These are phyloP conservation scores for Plectosphaerella sp. DNA, from an alignment of 2,329 filamentous ascomycete species.

Conservation along the genomic window DNA sequence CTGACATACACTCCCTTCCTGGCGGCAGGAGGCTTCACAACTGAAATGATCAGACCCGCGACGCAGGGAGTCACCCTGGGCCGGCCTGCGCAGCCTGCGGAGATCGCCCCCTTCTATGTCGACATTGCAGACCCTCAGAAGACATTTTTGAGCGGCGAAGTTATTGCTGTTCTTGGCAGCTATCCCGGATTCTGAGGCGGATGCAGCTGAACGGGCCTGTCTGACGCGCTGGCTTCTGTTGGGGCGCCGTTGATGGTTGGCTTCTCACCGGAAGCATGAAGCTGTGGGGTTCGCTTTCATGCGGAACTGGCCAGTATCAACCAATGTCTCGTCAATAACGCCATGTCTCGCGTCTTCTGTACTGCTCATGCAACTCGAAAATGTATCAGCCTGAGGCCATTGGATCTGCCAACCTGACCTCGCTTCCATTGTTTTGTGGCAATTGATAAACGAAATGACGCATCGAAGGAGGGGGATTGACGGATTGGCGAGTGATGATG, in stretches of 20 bases:
- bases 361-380: background rate
- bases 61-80: background rate
- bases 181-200: background rate
- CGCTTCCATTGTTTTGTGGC: no score
- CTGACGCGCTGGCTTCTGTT: no score
- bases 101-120: conserved; percentile 4
- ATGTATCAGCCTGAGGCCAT: background rate
- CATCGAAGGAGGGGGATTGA: no score
- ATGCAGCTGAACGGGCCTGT: no score
- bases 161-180: background rate
- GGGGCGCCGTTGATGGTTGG: no score
- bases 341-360: background rate
- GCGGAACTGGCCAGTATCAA: no score
- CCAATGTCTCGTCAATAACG: background rate
- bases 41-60: background rate
- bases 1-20: conserved; percentile 2
- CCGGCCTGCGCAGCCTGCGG: conserved; percentile 6
- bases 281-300: no score
- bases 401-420: background rate
- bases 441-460: no score
- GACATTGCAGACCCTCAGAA: background rate
- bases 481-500: no score
- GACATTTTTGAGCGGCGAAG: background rate
- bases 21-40: background rate
- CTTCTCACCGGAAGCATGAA: no score